A percentile compares a stretch with the other conserved stretches of the same genome.
These are phyloP conservation scores for Cladosporium halotolerans DNA, from an alignment of 2,329 filamentous ascomycete species.

Conservation along the genomic window DNA sequence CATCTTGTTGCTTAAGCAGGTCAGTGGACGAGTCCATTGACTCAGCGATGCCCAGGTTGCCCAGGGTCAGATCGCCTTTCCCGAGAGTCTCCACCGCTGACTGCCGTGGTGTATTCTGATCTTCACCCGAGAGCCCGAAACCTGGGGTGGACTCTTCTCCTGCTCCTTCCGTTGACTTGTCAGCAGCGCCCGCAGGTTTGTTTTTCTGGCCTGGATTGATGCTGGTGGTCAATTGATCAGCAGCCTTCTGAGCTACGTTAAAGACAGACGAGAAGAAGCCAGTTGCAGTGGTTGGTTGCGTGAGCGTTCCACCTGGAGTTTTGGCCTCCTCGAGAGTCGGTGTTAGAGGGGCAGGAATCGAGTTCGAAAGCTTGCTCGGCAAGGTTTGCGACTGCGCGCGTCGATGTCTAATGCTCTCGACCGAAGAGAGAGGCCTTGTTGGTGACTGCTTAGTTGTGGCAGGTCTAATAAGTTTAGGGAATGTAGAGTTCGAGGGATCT, in stretches of 20 bases:
- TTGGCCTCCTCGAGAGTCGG: slow-evolving; percentile 68
- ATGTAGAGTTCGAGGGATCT: slow-evolving; percentile 29
- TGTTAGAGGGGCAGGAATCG: slow-evolving; percentile 64
- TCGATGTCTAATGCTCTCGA: slow-evolving; percentile 28
- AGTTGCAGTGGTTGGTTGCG: slow-evolving; percentile 37
- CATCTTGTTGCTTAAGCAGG: slow-evolving; percentile 46
- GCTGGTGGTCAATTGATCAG: slow-evolving; percentile 65
- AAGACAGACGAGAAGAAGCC: slow-evolving; percentile 94
- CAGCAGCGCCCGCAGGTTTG: slow-evolving; percentile 24
- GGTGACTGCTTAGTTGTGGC: not conserved
- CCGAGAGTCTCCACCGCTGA: slow-evolving; percentile 84
- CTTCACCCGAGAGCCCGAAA: slow-evolving; percentile 35
- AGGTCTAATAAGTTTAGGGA: slow-evolving; percentile 14
- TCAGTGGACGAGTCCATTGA: slow-evolving; percentile 55
- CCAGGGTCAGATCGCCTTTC: slow-evolving; percentile 79
- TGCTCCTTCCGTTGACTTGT: slow-evolving; percentile 17
- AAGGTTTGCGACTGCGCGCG: slow-evolving; percentile 27
- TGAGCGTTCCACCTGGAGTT: slow-evolving; percentile 49
- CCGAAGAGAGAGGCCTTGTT: slow-evolving; percentile 17
- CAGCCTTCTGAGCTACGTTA: slow-evolving; percentile 87
- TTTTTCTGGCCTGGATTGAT: slow-evolving; percentile 58
- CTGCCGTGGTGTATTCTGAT: slow-evolving; percentile 49
- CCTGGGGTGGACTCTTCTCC: slow-evolving; percentile 39
- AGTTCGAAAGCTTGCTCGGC: slow-evolving; percentile 83
- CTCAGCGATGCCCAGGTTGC: slow-evolving; percentile 70